Evolutionary conservation across 2,329 filamentous ascomycete species (phyloP).

Genomic region (Didymella segeticola): DNA sequence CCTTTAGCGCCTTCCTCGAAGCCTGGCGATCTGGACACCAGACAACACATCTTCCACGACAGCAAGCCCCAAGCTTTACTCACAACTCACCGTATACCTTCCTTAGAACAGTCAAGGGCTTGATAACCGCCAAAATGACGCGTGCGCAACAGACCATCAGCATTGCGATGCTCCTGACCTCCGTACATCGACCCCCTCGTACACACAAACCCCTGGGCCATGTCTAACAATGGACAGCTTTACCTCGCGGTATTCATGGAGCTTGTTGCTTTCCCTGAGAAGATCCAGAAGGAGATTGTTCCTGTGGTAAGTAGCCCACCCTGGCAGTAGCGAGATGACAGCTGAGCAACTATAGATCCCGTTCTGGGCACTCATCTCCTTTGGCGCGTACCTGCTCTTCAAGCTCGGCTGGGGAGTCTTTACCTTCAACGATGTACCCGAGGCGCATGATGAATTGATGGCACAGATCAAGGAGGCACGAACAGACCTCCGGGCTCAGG

Average conservation of each 20-base stretch:
- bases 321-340: neutral
- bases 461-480: constrained; percentile 80
- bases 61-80: constrained; percentile 15
- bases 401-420: constrained; percentile 91
- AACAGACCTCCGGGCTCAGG: constrained; percentile 73
- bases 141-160: constrained; percentile 93
- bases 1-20: constrained; percentile 27
- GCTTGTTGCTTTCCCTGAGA: constrained; percentile 78
- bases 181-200: constrained; percentile 64
- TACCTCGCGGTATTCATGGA: constrained; percentile 88
- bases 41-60: constrained; percentile 27
- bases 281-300: constrained; percentile 83
- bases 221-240: constrained; percentile 64
- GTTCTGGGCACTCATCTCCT: constrained; percentile 88
- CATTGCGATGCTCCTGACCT: constrained; percentile 83
- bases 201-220: constrained; percentile 13
- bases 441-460: constrained; percentile 89
- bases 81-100: constrained; percentile 31
- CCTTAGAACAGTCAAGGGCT: constrained; percentile 15
- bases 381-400: constrained; percentile 90
- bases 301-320: constrained; percentile 74
- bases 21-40: constrained; percentile 37
- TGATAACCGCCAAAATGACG: constrained; percentile 72
- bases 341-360: constrained; percentile 69
- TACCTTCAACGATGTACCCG: constrained; percentile 95